Evolutionary conservation across 805 yeast genomes (phyloP), one percentile per base, ranked within the genome.

Genomic region (Ogataea populi-albae): DNA sequence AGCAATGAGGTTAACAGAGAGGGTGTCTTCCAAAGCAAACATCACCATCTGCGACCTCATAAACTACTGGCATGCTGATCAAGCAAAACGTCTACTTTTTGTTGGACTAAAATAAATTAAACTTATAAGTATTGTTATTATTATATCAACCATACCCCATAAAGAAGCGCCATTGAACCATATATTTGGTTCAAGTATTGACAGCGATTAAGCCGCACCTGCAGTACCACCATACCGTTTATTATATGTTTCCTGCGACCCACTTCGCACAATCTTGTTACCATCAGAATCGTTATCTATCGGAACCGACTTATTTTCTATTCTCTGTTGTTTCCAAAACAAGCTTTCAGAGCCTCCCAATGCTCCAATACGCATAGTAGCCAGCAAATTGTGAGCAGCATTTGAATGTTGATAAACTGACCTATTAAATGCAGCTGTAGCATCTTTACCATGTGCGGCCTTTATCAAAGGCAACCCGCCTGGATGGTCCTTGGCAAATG

Each of bases 351-450:
- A 74, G 7, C 89, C 89, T 11, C 86, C 83, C 42, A 88, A 78
- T 17, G 85, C 89, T 1, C 95, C 96, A 11, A 89, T 81, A 52
- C 98, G 73, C 97, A 89, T 87, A 1, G 96, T 89, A 2, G 96
- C 94, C 41, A 89, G 66, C 41, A 89, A 62, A 61, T 89, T 89
- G 54, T 82, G 84, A 1, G 96, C 97, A 0, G 97, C 97, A 38
- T 91, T 87, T 50, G 93, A 83, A 60, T 89, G 98, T 37, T 78
- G 77, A 63, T 89, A 89, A 9, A 89, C 97, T 3, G 96, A 97
- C 16, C 98, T 97, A 58, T 82, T 87, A 61, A 89, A 89, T 2
- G 95, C 96, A 34, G 84, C 79, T 3, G 97, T 88, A 6, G 95
- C 96, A 59, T 89, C 97, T 59, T 84, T 86, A 9, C 97, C 97